Percentiles rank a stretch among this genome's conserved stretches.
These are phyloP conservation scores for Acrocalymma vagum DNA, from an alignment of 2,329 filamentous ascomycete genomes.

Conservation along the genomic window DNA sequence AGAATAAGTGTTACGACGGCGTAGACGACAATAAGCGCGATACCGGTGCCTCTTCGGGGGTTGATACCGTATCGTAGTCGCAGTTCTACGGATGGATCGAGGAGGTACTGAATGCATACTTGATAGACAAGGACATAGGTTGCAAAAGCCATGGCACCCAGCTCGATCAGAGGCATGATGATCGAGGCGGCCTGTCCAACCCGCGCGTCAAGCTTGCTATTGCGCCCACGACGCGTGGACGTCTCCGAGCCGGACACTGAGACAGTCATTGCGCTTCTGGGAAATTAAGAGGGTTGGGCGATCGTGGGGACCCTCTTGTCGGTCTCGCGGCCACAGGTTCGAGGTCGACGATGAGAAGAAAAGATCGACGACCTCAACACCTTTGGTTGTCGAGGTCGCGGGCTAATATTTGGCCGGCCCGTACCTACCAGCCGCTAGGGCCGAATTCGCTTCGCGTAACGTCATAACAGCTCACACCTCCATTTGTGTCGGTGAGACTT, in stretches of 20 bases:
- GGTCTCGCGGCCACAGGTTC: no score
- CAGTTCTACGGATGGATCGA: constrained; percentile 54
- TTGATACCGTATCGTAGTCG: constrained; percentile 27
- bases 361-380: no score
- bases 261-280: constrained; percentile 31
- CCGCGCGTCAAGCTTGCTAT: constrained; percentile 33
- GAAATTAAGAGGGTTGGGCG: no score
- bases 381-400: no score
- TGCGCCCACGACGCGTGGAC: constrained; percentile 27
- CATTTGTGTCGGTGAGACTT: no score
- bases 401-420: no score
- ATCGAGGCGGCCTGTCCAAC: constrained; percentile 68
- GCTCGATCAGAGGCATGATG: constrained; percentile 74
- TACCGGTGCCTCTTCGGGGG: constrained; percentile 65
- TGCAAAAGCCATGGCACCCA: constrained; percentile 71
- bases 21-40: constrained; percentile 76
- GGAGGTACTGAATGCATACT: constrained; percentile 73
- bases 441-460: no score
- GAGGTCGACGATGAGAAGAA: no score
- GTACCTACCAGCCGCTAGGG: no score
- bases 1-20: constrained; percentile 75
- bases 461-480: no score
- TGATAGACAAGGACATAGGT: constrained; percentile 74
- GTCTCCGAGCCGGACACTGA: constrained; percentile 30
- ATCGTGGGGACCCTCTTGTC: no score